A percentile compares a stretch with the other conserved stretches of the same genome.
These are phyloP conservation scores for Meira miltonrushii DNA, from an alignment of 1,284 basidiomycete genomes.

Conservation along the genomic window DNA sequence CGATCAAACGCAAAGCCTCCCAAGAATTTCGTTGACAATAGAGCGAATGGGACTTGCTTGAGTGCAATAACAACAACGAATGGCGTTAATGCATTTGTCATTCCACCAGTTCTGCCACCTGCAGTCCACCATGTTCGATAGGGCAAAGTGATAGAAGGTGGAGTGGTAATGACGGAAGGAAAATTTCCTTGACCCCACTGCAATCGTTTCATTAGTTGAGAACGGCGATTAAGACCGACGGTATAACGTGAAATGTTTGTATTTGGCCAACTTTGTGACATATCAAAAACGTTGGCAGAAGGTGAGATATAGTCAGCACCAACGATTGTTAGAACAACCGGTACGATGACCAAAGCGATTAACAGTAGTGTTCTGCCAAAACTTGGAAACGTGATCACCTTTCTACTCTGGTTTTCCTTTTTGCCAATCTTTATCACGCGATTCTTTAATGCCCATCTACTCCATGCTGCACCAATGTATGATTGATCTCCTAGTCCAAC, in stretches of 20 bases:
- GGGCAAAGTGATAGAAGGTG: slow-evolving; percentile 62
- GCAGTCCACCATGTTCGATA: slow-evolving; percentile 72
- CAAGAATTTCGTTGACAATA: slow-evolving; percentile 68
- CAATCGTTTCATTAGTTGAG: slow-evolving; percentile 19
- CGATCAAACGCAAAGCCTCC: slow-evolving; percentile 73
- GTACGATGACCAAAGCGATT: slow-evolving; percentile 36
- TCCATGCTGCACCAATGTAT: slow-evolving; percentile 42
- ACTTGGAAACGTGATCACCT: slow-evolving; percentile 33
- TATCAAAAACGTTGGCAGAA: slow-evolving; percentile 48
- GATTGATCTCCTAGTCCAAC: slow-evolving; percentile 38
- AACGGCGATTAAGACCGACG: slow-evolving; percentile 6
- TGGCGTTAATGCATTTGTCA: slow-evolving; percentile 73
- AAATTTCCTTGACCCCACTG: slow-evolving; percentile 43
- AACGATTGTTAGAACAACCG: slow-evolving; percentile 54
- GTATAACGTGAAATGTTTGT: slow-evolving; percentile 15
- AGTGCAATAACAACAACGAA: slow-evolving; percentile 71
- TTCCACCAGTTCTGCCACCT: slow-evolving; percentile 67
- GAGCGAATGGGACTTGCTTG: slow-evolving; percentile 73
- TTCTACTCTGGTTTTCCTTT: neutral
- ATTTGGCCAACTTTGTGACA: slow-evolving; percentile 29
- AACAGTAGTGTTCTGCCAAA: slow-evolving; percentile 36
- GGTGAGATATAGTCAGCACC: slow-evolving; percentile 74
- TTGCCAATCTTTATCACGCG: slow-evolving; percentile 12
- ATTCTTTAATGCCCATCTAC: slow-evolving; percentile 34
- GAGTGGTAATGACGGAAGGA: slow-evolving; percentile 31